Evolutionary conservation across 371 early-diverging fungal species (phyloP), one percentile per base, ranked within the genome.

Genomic region (Mortierella sp.): DNA sequence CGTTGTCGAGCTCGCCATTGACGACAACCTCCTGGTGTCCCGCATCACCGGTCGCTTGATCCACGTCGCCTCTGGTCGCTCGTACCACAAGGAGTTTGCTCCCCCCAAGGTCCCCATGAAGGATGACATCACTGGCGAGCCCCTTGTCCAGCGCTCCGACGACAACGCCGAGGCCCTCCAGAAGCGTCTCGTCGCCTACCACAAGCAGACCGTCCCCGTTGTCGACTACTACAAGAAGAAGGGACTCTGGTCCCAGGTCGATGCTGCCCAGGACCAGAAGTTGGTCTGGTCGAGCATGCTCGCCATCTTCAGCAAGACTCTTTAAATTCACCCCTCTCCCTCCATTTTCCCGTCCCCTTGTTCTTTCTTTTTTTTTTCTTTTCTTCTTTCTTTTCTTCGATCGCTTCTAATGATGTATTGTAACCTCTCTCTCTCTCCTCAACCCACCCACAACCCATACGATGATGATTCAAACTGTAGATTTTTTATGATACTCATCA

Each of bases 51-150:
- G 99, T 58, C 92, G 99, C 66, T 91, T 96, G 90, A 93, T 97
- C 80, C 99, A 99, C 88, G 94, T 97, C 68, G 85, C 95, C 58
- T 97, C 97, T 68, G 99, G 99, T 50, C 95, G 99, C 77, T 92
- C 96, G 41, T 99, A 99, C 91, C 99, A 99, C 93, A 94, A 86
- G 85, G 93, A 96, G 86, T 99, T 99, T 88, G 93, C 92, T 85
- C 99, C 99, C 70, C 99, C 99, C 75, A 98, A 98, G 93, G 90
- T 89, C 52, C 70, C 92, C 39, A 94, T 93, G 91, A 96, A 91
- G 85, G 99, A 99, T 87, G 99, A 99, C 87, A 85, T 96, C 66
- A 99, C 99, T 79, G 97, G 98, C 73, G 98, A 97, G 88, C 97
- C 99, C 74, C 92, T 99, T 58, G 92, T 98, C 72, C 97, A 96